Evolutionary conservation across 2,329 filamentous ascomycete genomes (phyloP).

Genomic region (Hypomyces rosellus): DNA sequence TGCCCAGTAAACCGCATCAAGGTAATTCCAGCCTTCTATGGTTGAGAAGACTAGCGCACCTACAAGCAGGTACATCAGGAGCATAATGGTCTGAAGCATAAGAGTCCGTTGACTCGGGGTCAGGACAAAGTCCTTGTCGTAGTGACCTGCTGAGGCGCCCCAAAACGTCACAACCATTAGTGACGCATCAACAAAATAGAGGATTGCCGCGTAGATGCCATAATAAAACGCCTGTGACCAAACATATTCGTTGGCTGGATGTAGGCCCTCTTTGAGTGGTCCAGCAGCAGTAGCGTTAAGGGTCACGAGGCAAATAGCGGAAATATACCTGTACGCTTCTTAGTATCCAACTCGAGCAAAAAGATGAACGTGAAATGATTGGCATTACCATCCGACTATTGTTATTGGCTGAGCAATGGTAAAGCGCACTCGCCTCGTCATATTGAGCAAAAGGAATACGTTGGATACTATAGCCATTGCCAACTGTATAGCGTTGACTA

Average conservation of each 20-base stretch:
- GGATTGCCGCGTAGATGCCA: slow-evolving; percentile 67
- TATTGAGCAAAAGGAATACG: slow-evolving; percentile 76
- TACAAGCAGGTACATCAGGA: slow-evolving; percentile 72
- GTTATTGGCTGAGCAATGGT: slow-evolving; percentile 79
- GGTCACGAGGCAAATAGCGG: slow-evolving; percentile 57
- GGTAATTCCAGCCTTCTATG: slow-evolving; percentile 68
- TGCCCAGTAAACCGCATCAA: slow-evolving; percentile 74
- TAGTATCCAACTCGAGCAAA: neutral
- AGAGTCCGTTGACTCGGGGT: slow-evolving; percentile 77
- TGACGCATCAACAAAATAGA: slow-evolving; percentile 76
- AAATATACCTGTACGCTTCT: slow-evolving; percentile 41
- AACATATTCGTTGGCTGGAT: slow-evolving; percentile 43
- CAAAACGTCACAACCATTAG: slow-evolving; percentile 74
- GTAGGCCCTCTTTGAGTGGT: slow-evolving; percentile 35
- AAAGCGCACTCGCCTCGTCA: slow-evolving; percentile 73
- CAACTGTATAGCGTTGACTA: slow-evolving; percentile 72
- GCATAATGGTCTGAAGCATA: slow-evolving; percentile 83
- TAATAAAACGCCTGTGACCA: slow-evolving; percentile 85
- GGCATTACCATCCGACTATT: slow-evolving; percentile 66
- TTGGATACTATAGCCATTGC: slow-evolving; percentile 72
- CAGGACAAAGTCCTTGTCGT: slow-evolving; percentile 70
- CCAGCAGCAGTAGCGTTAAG: slow-evolving; percentile 62
- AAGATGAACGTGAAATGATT: neutral
- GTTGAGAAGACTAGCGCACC: slow-evolving; percentile 69
- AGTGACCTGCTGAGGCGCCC: slow-evolving; percentile 64